Evolutionary conservation across 2,329 filamentous ascomycete genomes (phyloP).

Genomic region (Hymenoscyphus infarciens): DNA sequence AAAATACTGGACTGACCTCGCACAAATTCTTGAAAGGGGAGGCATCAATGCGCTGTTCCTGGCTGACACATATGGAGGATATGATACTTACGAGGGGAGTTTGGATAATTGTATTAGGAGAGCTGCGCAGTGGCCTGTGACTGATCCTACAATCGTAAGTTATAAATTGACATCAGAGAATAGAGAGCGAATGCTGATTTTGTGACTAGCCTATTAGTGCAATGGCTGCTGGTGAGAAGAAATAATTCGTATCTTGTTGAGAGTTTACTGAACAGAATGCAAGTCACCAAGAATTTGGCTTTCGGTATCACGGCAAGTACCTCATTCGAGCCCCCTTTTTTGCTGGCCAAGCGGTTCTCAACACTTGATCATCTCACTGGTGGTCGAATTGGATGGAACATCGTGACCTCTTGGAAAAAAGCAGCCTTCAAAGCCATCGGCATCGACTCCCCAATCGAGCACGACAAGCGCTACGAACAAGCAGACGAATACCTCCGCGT

Average conservation of each 20-base stretch:
- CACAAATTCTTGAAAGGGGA: conserved; percentile 57
- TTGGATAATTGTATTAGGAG: conserved; percentile 57
- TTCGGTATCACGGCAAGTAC: conserved; percentile 66
- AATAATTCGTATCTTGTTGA: background rate
- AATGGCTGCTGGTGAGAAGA: conserved; percentile 52
- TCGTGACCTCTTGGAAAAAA: conserved; percentile 62
- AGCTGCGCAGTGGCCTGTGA: conserved; percentile 67
- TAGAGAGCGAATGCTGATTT: background rate
- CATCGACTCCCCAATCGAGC: conserved; percentile 52
- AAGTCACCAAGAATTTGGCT: conserved; percentile 57
- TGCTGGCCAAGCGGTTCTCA: conserved; percentile 60
- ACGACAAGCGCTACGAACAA: conserved; percentile 62
- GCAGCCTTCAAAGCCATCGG: conserved; percentile 61
- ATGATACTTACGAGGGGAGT: conserved; percentile 60
- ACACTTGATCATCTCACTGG: conserved; percentile 65
- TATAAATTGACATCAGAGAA: background rate
- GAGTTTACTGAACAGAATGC: background rate
- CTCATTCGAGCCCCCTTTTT: conserved; percentile 64
- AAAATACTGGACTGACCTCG: conserved; percentile 61
- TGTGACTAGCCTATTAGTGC: conserved; percentile 52
- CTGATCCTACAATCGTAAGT: conserved; percentile 60
- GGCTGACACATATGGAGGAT: conserved; percentile 56
- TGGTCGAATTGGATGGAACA: conserved; percentile 61
- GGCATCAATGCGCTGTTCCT: conserved; percentile 63
- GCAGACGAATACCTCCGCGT: conserved; percentile 63